Evolutionary conservation across 768 basidiomycete species (phyloP).

Genomic region (Trametes punicea): DNA sequence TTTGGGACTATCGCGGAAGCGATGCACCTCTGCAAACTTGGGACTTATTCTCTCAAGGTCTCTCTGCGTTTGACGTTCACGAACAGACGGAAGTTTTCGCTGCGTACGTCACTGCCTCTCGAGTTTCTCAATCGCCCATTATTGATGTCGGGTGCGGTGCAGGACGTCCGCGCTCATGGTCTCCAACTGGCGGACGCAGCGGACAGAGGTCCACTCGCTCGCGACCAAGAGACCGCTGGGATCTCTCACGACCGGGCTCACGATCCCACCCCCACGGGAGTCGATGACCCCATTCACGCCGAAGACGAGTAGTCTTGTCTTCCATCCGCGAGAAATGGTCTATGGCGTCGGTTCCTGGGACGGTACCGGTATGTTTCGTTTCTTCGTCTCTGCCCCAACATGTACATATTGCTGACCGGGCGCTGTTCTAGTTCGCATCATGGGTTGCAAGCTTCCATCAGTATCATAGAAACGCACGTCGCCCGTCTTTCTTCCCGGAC

Average conservation of each 20-base stretch:
- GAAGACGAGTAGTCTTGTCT: constrained; percentile 60
- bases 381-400: neutral
- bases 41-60: constrained; percentile 64
- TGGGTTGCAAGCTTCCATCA: constrained; percentile 51
- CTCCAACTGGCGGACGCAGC: constrained; percentile 64
- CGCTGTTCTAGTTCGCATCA: constrained; percentile 45
- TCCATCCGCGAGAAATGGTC: constrained; percentile 88
- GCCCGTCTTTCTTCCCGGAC: neutral
- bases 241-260: constrained; percentile 53
- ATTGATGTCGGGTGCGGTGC: neutral
- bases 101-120: constrained; percentile 49
- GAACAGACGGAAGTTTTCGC: constrained; percentile 80
- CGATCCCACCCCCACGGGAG: constrained; percentile 50
- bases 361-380: constrained; percentile 41
- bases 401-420: constrained; percentile 8
- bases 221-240: constrained; percentile 39
- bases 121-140: constrained; percentile 5
- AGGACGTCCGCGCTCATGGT: constrained; percentile 62
- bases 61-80: constrained; percentile 87
- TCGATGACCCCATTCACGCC: constrained; percentile 59
- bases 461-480: constrained; percentile 10
- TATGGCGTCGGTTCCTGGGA: constrained; percentile 72
- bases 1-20: constrained; percentile 82
- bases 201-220: constrained; percentile 58
- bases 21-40: constrained; percentile 59